Conservation (phyloP, 345 rosid species). For the Rhodomyrtus tomentosa region DNA sequence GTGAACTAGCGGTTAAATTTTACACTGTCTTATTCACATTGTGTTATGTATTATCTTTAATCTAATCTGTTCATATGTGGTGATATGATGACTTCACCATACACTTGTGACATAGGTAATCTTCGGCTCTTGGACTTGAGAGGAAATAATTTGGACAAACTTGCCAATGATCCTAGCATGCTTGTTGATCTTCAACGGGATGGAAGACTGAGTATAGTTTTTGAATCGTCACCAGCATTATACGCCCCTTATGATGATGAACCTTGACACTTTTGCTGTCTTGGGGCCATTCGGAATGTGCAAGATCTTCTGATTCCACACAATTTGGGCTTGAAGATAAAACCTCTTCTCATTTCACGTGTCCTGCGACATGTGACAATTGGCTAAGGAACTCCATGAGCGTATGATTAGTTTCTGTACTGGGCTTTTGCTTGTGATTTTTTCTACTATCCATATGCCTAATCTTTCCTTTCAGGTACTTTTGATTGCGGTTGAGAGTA, state of each 20-base stretch:
- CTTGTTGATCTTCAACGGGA: conserved; percentile 46
- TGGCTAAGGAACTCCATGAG: neutral
- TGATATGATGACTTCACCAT: neutral
- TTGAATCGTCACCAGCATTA: conserved; percentile 20
- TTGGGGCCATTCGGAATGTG: neutral
- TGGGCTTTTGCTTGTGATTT: neutral
- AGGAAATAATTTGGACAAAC: conserved; percentile 46
- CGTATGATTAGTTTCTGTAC: neutral
- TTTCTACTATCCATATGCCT: neutral
- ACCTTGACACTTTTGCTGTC: conserved; percentile 25
- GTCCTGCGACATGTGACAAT: neutral
- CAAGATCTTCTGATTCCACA: neutral
- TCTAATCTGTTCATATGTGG: neutral
- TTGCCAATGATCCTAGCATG: conserved; percentile 20
- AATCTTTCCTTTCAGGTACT: neutral
- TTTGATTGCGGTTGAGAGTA: neutral
- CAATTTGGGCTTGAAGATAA: neutral
- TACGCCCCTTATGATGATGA: conserved; percentile 70
- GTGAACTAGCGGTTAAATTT: neutral
- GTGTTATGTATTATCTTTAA: neutral
- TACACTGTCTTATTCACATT: neutral
- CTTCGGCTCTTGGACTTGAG: conserved; percentile 64
- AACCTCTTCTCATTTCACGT: neutral
- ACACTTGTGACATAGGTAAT: conserved; percentile 25
- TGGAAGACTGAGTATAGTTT: conserved; percentile 49